Evolutionary conservation across 2,329 filamentous ascomycete species (phyloP), one percentile per base, ranked within the genome.

Genomic region (Akanthomyces muscarius): DNA sequence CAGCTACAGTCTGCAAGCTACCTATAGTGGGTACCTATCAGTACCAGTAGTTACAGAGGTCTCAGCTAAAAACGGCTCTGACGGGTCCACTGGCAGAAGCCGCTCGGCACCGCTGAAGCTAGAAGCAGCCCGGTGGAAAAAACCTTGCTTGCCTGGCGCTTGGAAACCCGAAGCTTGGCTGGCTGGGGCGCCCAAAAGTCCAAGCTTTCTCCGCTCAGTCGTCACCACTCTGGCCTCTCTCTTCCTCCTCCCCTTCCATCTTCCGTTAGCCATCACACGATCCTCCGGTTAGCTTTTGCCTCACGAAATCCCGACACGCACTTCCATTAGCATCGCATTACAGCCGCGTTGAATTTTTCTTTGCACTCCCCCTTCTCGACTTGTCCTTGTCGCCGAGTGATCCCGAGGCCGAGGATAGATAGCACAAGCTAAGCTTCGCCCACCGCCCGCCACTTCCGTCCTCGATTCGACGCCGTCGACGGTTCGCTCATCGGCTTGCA

Each of bases 211-310:
- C 42, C 55, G 44, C 58, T 21, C 50, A 47, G 41, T 53, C 59
- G 50, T 54, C 59, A 54, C 59, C 59, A 61, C 42, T 25, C 59
- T 61, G 48, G 48, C 58, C 58, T 61, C 25, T 52, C 16, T 57
- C 54, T 38, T 48, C 21, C 33, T 61, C 59, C 18, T 48, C 42
- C 50, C 8, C 50, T 42, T 54, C 28, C 51, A 28, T 38, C 41
- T 30, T 36, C 28, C 28, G 16, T 21, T 54, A 42, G 30, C 44
- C 56, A 42, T 36, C 33, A 28, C 30, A 54, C 44, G 13, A 60
- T 52, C 30, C 44, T 52, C 21, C 7, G 4, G 36, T 38, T 30
- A 51, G 48, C 38, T 36, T 44, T 2, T 36, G 48, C 38, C 41
- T 13, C 51, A 41, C 25, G 13, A 8, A 14, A 6, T 13, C 13